phyloP scores from a whole-genome alignment of 306 rosid genomes.

The Abrus pulchellus region DNA sequence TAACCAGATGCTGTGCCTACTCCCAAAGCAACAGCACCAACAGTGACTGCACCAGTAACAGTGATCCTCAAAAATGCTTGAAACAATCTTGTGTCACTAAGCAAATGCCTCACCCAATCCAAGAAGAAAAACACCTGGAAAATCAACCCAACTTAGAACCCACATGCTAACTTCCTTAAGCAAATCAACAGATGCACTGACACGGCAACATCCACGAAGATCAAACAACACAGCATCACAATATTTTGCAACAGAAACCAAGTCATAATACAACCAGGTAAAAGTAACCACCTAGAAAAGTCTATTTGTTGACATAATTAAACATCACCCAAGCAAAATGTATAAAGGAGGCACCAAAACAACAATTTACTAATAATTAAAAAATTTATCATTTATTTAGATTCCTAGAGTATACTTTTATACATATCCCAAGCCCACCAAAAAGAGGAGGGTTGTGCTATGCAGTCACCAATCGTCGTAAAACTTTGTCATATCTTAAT shows the following conservation, averaged over 20 bases:
- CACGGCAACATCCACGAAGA: background rate
- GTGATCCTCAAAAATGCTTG: slow-evolving; percentile 95
- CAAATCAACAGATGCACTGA: slow-evolving; percentile 8
- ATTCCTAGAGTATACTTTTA: background rate
- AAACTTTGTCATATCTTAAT: too few relatives aligned
- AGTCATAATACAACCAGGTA: slow-evolving; percentile 25
- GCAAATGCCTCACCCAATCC: slow-evolving; percentile 92
- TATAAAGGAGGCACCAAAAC: slow-evolving; percentile 1
- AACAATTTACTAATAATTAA: background rate
- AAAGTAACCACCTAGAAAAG: background rate
- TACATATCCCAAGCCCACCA: background rate
- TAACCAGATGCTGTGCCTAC: slow-evolving; percentile 94
- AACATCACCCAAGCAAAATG: background rate
- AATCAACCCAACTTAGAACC: slow-evolving; percentile 42
- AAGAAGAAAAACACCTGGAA: slow-evolving; percentile 88
- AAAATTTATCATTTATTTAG: background rate
- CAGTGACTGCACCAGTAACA: slow-evolving; percentile 77
- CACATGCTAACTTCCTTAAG: slow-evolving; percentile 36
- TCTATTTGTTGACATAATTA: background rate
- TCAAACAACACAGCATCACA: background rate
- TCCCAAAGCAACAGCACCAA: slow-evolving; percentile 92
- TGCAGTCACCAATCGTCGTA: too few relatives aligned
- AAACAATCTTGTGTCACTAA: slow-evolving; percentile 79
- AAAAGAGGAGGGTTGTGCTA: too few relatives aligned
- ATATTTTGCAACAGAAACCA: slow-evolving; percentile 1